A percentile compares a stretch with the other conserved stretches of the same genome.
These are phyloP conservation scores for Saccharomyces jurei DNA, from an alignment of 805 yeast genomes.

Conservation along the genomic window DNA sequence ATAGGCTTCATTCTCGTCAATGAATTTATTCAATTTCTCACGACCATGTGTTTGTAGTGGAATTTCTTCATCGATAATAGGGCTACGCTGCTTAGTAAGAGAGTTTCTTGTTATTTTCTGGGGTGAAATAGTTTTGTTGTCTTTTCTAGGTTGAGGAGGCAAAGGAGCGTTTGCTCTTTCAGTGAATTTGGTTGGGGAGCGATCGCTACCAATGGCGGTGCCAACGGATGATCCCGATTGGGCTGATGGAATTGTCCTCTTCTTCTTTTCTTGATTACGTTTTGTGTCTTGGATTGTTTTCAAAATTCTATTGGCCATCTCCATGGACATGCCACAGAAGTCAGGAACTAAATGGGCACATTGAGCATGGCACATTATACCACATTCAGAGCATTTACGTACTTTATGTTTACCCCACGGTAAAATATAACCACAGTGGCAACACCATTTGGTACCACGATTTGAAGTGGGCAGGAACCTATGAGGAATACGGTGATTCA, in stretches of 20 bases:
- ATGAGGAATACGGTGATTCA: conserved; percentile 95
- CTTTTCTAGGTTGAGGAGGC: neutral
- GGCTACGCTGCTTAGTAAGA: neutral
- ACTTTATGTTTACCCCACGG: conserved; percentile 94
- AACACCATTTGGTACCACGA: conserved; percentile 97
- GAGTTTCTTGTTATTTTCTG: neutral
- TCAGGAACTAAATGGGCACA: conserved; percentile 96
- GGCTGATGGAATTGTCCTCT: conserved; percentile 8
- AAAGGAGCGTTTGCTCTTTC: conserved; percentile 1
- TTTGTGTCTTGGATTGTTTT: conserved; percentile 74
- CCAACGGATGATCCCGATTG: conserved; percentile 9
- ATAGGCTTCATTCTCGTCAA: conserved; percentile 24
- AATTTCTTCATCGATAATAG: neutral
- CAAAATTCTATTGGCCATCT: conserved; percentile 83
- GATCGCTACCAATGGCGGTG: conserved; percentile 11
- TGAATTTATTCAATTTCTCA: conserved; percentile 20
- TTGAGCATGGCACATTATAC: conserved; percentile 85
- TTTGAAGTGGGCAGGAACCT: conserved; percentile 88
- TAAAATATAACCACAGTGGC: conserved; percentile 94
- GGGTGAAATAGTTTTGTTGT: neutral
- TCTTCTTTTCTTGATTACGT: conserved; percentile 27
- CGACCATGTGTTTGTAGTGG: neutral
- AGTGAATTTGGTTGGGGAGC: conserved; percentile 6
- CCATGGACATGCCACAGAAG: conserved; percentile 98
- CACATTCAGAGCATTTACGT: conserved; percentile 88